phyloP scores from a whole-genome alignment of 306 rosid species.

The Cicer judaicum region DNA sequence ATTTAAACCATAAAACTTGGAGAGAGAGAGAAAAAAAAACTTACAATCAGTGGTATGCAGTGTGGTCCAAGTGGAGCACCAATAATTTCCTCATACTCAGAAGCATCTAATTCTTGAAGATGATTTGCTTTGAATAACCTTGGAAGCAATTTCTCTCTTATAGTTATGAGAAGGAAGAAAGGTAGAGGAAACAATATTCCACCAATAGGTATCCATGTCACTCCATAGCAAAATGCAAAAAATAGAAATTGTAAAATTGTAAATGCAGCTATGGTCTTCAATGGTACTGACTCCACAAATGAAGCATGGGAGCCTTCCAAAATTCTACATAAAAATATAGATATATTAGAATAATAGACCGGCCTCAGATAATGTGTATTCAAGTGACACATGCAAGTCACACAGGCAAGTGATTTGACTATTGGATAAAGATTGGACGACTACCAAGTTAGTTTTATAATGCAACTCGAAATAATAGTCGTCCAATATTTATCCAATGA shows the following conservation, averaged over 20 bases:
- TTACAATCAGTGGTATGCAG: constrained; percentile 31
- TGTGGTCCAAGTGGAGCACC: constrained; percentile 53
- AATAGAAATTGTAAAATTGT: constrained; percentile 69
- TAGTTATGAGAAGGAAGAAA: constrained; percentile 76
- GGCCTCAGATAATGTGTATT: not conserved
- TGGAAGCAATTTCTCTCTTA: constrained; percentile 82
- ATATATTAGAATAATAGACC: constrained; percentile 24
- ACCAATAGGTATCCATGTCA: constrained; percentile 86
- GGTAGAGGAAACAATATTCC: constrained; percentile 90
- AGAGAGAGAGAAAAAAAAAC: not conserved
- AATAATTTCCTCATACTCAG: constrained; percentile 78
- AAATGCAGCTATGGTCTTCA: constrained; percentile 72
- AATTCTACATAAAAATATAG: constrained; percentile 55
- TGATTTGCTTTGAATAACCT: constrained; percentile 56
- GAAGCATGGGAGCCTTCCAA: constrained; percentile 84
- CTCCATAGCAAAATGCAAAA: constrained; percentile 65
- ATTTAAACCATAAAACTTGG: too few species aligned
- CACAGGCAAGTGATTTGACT: not conserved
- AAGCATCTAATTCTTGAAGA: constrained; percentile 84
- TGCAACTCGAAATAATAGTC: not conserved
- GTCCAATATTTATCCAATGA: not conserved
- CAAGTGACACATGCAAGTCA: not conserved
- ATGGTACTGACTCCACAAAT: constrained; percentile 81
- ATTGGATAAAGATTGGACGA: too few species aligned
- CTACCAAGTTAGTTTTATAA: too few species aligned